phyloP scores from a whole-genome alignment of 768 basidiomycete genomes.

The Suillus subalutaceus region DNA sequence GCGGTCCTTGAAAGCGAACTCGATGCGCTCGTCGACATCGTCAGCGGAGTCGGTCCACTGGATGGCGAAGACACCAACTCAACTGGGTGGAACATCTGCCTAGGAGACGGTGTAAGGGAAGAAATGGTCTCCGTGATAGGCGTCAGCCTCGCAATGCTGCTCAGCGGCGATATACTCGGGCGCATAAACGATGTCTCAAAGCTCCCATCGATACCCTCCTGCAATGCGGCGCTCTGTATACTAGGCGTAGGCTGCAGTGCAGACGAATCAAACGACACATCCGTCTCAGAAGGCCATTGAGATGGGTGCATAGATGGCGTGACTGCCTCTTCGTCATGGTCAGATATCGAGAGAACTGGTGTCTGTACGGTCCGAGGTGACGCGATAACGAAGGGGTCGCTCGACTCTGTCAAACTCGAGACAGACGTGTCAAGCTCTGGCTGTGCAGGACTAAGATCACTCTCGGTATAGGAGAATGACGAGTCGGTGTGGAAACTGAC shows the following conservation, averaged over 20 bases:
- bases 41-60: conserved; percentile 32
- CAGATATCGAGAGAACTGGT: background rate
- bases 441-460: conserved; percentile 17
- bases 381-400: conserved; percentile 32
- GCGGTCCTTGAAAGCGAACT: conserved; percentile 40
- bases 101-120: conserved; percentile 19
- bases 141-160: conserved; percentile 35
- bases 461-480: conserved; percentile 7
- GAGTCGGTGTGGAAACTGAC: conserved; percentile 1
- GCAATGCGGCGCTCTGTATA: conserved; percentile 49
- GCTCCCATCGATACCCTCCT: conserved; percentile 63
- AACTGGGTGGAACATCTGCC: conserved; percentile 23
- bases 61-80: conserved; percentile 34
- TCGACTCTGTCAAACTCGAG: conserved; percentile 47
- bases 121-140: conserved; percentile 38
- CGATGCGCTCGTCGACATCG: conserved; percentile 34
- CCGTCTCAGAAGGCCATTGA: conserved; percentile 65
- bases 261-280: conserved; percentile 77
- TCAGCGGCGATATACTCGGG: conserved; percentile 51
- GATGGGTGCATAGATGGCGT: conserved; percentile 43
- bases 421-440: conserved; percentile 21
- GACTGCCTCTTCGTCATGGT: conserved; percentile 28
- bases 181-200: conserved; percentile 77
- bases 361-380: conserved; percentile 29
- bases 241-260: conserved; percentile 74